Percentiles rank a stretch among this genome's conserved stretches.
These are phyloP conservation scores for Solanum habrochaites DNA, from an alignment of 257 asterid species.

Conservation along the genomic window DNA sequence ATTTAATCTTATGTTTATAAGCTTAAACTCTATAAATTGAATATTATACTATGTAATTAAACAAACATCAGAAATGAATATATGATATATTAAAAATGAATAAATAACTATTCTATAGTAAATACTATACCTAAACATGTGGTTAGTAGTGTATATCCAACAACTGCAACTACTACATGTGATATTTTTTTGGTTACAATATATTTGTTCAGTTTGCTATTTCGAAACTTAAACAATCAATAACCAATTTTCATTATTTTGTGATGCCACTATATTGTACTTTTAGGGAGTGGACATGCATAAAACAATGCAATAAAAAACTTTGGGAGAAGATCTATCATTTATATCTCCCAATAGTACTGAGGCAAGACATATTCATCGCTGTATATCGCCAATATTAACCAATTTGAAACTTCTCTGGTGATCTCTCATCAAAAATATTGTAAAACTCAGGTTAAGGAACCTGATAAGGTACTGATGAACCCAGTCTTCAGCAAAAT, in stretches of 20 bases:
- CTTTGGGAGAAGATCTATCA: too few relatives aligned
- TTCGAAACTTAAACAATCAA: not conserved
- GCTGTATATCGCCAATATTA: slow-evolving; percentile 22
- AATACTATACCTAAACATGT: too few relatives aligned
- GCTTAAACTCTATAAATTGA: too few relatives aligned
- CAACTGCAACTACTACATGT: slow-evolving; percentile 3
- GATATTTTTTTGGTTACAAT: slow-evolving; percentile 2
- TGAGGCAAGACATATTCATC: slow-evolving; percentile 22
- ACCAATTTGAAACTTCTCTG: slow-evolving; percentile 12
- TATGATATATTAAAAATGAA: too few relatives aligned
- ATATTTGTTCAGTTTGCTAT: not conserved
- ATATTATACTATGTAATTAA: too few relatives aligned
- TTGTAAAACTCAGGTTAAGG: slow-evolving; percentile 16
- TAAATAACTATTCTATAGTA: too few relatives aligned
- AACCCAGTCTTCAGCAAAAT: not conserved
- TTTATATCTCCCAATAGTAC: slow-evolving; percentile 16
- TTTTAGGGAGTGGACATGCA: not conserved
- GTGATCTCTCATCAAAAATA: slow-evolving; percentile 13
- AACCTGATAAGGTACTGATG: not conserved
- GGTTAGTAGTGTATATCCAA: too few relatives aligned
- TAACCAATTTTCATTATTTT: slow-evolving; percentile 4
- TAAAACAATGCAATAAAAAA: slow-evolving; percentile 2
- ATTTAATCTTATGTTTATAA: too few relatives aligned
- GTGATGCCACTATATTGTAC: slow-evolving; percentile 1
- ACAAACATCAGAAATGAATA: too few relatives aligned